Evolutionary conservation across 306 rosid species (phyloP).

Genomic region (Castanopsis chinensis): DNA sequence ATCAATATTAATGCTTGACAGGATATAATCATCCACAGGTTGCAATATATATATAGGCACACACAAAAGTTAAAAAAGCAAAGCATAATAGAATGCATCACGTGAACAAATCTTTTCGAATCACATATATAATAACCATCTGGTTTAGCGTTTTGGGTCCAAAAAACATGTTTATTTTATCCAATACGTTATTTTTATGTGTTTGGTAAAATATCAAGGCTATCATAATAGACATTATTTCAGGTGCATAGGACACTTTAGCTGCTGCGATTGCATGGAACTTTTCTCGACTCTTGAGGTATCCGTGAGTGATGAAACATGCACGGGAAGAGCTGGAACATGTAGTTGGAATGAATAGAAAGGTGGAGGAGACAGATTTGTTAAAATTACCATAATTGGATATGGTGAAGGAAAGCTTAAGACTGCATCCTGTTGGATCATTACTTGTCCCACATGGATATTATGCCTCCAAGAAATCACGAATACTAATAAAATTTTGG

Average conservation of each 20-base stretch:
- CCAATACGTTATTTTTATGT: no score
- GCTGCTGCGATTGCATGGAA: conserved; percentile 24
- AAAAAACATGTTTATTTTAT: no score
- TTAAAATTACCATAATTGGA: conserved; percentile 25
- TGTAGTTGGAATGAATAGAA: conserved; percentile 28
- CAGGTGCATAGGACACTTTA: conserved; percentile 8
- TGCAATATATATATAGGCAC: no score
- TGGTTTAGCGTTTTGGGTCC: no score
- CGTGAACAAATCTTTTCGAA: no score
- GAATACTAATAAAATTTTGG: conserved; percentile 34
- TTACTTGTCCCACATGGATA: conserved; percentile 42
- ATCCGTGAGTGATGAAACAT: conserved; percentile 39
- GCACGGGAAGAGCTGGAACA: conserved; percentile 38
- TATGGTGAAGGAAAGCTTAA: conserved; percentile 42
- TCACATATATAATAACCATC: no score
- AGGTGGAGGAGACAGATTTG: conserved; percentile 38
- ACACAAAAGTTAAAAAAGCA: no score
- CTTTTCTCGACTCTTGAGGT: conserved; percentile 38
- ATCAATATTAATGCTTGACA: no score
- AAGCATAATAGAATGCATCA: no score
- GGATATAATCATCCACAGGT: no score
- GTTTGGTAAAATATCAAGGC: conserved; percentile 31
- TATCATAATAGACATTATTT: conserved; percentile 27
- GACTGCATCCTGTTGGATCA: conserved; percentile 39
- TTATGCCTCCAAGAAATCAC: conserved; percentile 25